Evolutionary conservation across 228 moss, liverwort and hornwort species (phyloP), one percentile per base, ranked within the genome.

Genomic region (Sphagnum fallax): DNA sequence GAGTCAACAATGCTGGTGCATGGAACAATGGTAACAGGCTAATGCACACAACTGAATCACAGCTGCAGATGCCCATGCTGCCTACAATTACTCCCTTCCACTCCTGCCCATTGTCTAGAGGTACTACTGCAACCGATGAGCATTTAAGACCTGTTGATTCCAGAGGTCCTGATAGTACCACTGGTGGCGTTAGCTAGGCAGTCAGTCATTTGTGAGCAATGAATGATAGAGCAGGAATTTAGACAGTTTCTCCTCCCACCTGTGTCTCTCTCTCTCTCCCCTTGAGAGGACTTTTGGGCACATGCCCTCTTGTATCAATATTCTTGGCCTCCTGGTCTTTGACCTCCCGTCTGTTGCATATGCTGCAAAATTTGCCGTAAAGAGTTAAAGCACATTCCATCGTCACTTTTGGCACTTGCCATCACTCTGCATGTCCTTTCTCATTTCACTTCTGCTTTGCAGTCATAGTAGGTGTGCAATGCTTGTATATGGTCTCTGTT

Each of bases 281-380:
- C 70, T 78, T 78, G 76, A 65, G 72, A 76, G 76, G 86, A 83
- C 83, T 83, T 78, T 76, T 61, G 86, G 86, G 86, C 86, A 87
- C 86, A 87, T 87, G 86, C 86, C 86, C 86, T 87, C 32, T 86
- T 87, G 86, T 87, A 87, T 75, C 86, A 87, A 80, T 87, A 87
- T 67, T 63, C 64, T 82, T 76, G 82, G 86, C 83, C 86, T 83
- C 71, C 80, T 80, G 86, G 77, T 82, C 82, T 74, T 32, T 32
- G 32, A 32, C 32, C 32, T 32, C 32, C 2, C 32, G 32, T 32
- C 32, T 32, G 32, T 32, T 32, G 32, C 32, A 32, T 32, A 32
- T 32, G 32, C 32, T 32, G 32, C 80, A 82, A 76, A 67, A 72
- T 85, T 80, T 80, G 77, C 74, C 82, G 86, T 86, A 82, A 86